Base-by-base conservation (phyloP, 371 early-diverging fungal species). In the Rhizopus delemar region DNA sequence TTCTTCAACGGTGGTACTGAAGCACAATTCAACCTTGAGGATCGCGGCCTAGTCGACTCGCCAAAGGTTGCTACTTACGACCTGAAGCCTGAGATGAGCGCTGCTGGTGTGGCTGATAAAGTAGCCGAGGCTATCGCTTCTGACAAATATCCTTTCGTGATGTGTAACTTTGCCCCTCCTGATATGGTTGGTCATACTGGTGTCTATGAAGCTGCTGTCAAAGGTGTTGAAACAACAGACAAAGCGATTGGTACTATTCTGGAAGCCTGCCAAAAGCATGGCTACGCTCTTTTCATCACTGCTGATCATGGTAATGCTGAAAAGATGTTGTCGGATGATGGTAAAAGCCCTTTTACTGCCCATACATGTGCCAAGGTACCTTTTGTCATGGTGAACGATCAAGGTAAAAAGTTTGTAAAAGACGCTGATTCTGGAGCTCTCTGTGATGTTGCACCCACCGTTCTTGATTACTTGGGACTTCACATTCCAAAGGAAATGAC, bases 241-340 rank as follows among this genome's bases (percentile, higher is more conserved):
- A 82, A 86, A 68, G 94, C 90, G 15, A 98, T 99, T 65, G 96
- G 97, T 43, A 81, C 83, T 63, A 92, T 99, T 68, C 93, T 90
- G 69, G 91, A 93, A 61, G 94, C 94, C 32, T 97, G 98, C 77
- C 86, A 89, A 70, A 71, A 83, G 69, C 81, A 93, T 59, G 93
- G 90, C 38, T 99, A 99, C 77, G 82, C 86, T 51, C 85, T 99
- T 51, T 91, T 99, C 61, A 81, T 99, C 61, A 99, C 99, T 11
- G 93, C 99, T 28, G 99, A 99, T 82, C 99, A 99, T 80, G 99
- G 99, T 51, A 99, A 99, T 71, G 99, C 98, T 49, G 99, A 99
- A 76, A 93, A 97, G 85, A 99, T 99, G 99, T 55, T 92, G 49
- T 86, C 89, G 28, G 93, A 91, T 46, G 90, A 93, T 55, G 90